Evolutionary conservation across 257 asterid species (phyloP).

Genomic region (Nicotiana otophora): DNA sequence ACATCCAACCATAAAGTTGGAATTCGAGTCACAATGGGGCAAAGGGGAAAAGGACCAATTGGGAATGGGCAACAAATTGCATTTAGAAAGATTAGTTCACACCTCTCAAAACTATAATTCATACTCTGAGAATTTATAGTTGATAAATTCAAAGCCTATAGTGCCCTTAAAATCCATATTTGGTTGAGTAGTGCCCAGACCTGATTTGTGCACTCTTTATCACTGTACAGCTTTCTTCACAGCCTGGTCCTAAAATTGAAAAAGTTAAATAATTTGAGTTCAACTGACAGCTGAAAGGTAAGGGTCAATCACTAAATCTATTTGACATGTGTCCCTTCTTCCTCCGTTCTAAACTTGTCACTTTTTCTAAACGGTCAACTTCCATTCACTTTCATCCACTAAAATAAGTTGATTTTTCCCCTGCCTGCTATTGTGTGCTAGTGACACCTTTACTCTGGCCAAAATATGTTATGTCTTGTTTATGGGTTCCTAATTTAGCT

Average conservation of each 20-base stretch:
- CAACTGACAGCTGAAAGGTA: background rate
- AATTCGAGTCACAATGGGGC: background rate
- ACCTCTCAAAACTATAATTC: background rate
- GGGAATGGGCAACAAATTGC: background rate
- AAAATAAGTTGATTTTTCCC: conserved; percentile 4
- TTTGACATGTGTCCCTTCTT: background rate
- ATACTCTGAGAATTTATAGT: background rate
- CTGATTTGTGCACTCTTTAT: too few species aligned
- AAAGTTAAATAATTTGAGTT: too few species aligned
- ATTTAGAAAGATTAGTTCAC: background rate
- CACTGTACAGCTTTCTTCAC: too few species aligned
- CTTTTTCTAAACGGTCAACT: background rate
- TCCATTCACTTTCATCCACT: background rate
- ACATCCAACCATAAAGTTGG: background rate
- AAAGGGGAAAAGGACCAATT: background rate
- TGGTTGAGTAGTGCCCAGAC: too few species aligned
- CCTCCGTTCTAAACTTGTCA: background rate
- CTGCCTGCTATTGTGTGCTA: background rate
- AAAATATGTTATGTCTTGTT: background rate
- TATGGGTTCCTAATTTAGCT: background rate
- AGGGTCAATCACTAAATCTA: background rate
- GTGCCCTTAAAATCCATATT: too few species aligned
- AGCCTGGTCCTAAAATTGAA: too few species aligned
- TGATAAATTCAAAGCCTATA: background rate
- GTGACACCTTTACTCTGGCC: background rate